phyloP scores from a whole-genome alignment of 306 rosid species.

The Vigna unguiculata region DNA sequence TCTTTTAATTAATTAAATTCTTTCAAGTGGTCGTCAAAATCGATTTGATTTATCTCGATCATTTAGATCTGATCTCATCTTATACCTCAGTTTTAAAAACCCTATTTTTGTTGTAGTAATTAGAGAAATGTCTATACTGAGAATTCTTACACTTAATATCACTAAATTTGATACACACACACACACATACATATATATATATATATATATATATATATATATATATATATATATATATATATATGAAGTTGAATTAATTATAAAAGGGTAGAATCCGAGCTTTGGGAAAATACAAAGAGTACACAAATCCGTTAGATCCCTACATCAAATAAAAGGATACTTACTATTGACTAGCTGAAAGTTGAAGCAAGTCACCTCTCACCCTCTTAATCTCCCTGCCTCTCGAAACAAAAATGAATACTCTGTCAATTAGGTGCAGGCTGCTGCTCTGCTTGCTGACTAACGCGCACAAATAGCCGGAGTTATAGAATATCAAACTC shows the following conservation, averaged over 20 bases:
- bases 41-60: no score
- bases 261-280: slow-evolving; percentile 2
- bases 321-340: slow-evolving; percentile 17
- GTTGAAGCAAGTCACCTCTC: slow-evolving; percentile 31
- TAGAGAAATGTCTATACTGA: no score
- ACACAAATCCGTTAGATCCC: slow-evolving; percentile 19
- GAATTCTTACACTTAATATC: no score
- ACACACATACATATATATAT: no score
- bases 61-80: no score
- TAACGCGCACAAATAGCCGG: background rate
- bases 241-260: slow-evolving; percentile 4
- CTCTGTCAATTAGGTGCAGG: slow-evolving; percentile 15
- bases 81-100: no score
- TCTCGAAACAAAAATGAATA: slow-evolving; percentile 31
- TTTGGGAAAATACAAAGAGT: background rate
- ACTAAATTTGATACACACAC: no score
- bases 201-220: no score
- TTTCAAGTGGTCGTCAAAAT: no score
- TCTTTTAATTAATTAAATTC: no score
- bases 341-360: background rate
- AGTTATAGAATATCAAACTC: slow-evolving; percentile 26
- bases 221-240: no score
- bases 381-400: slow-evolving; percentile 34
- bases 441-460: background rate
- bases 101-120: no score